Percentiles rank a stretch among this genome's conserved stretches.
phyloP scores from a whole-genome alignment of 176 grass and related monocot genomes.

The Bothriochloa decipiens region DNA sequence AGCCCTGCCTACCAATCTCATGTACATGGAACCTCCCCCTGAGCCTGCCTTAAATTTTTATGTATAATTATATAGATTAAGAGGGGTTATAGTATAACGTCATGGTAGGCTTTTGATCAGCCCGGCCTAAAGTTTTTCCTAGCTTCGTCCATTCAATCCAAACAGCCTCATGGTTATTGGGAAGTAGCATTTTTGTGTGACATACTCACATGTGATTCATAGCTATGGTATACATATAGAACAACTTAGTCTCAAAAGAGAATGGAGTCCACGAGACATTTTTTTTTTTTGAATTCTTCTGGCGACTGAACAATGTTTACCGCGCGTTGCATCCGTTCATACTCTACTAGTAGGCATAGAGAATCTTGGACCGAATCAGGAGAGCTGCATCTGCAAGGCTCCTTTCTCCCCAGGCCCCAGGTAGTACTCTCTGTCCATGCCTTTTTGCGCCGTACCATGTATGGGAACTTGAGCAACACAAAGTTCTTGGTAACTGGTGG shows the following conservation, averaged over 20 bases:
- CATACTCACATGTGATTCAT: background rate
- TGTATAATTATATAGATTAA: too few relatives aligned
- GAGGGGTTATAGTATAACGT: too few relatives aligned
- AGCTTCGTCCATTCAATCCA: too few relatives aligned
- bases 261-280: background rate
- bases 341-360: background rate
- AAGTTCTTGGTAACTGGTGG: conserved; percentile 37
- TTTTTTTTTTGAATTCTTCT: background rate
- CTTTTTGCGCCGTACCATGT: conserved; percentile 11
- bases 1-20: too few relatives aligned
- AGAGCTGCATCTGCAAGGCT: background rate
- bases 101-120: too few relatives aligned
- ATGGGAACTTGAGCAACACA: conserved; percentile 42
- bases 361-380: conserved; percentile 24
- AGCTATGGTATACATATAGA: background rate
- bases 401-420: background rate
- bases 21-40: too few relatives aligned
- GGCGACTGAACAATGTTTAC: background rate
- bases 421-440: background rate
- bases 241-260: background rate
- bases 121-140: too few relatives aligned
- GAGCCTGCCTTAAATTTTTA: too few relatives aligned
- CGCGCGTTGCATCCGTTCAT: too few relatives aligned
- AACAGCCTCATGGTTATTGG: background rate
- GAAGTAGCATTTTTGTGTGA: background rate